Percentiles rank a stretch among this genome's conserved stretches.
These are phyloP conservation scores for Xanthoconium purpureum DNA, from an alignment of 768 basidiomycete genomes.

Conservation along the genomic window DNA sequence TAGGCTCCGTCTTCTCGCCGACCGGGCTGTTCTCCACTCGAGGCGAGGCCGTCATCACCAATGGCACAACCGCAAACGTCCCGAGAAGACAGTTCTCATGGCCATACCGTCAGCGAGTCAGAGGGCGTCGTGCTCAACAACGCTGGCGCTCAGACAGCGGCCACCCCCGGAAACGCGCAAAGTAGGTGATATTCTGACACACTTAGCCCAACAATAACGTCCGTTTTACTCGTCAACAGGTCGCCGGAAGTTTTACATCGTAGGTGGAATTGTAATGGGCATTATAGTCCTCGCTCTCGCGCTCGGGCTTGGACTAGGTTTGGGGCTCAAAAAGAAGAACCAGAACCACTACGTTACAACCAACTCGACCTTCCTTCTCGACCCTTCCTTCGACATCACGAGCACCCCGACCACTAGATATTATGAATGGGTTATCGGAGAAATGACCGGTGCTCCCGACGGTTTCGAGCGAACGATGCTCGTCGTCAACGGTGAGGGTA, in stretches of 20 bases:
- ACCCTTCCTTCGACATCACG: constrained; percentile 26
- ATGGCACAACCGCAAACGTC: constrained; percentile 7
- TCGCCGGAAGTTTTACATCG: constrained; percentile 17
- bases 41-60: neutral
- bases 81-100: constrained; percentile 4
- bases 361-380: constrained; percentile 30
- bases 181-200: constrained; percentile 8
- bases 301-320: constrained; percentile 30
- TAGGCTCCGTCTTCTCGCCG: neutral
- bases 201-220: neutral
- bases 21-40: neutral
- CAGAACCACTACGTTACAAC: constrained; percentile 15
- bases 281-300: constrained; percentile 20
- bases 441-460: constrained; percentile 40
- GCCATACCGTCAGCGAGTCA: neutral
- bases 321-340: constrained; percentile 24
- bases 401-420: constrained; percentile 38
- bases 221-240: constrained; percentile 8
- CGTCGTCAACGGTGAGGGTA: constrained; percentile 43
- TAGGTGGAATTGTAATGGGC: constrained; percentile 13
- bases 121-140: neutral
- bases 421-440: constrained; percentile 42
- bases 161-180: neutral
- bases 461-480: constrained; percentile 42
- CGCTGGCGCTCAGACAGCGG: neutral